phyloP scores from a whole-genome alignment of 2,329 filamentous ascomycete genomes.

The Herpotrichia juniperi region DNA sequence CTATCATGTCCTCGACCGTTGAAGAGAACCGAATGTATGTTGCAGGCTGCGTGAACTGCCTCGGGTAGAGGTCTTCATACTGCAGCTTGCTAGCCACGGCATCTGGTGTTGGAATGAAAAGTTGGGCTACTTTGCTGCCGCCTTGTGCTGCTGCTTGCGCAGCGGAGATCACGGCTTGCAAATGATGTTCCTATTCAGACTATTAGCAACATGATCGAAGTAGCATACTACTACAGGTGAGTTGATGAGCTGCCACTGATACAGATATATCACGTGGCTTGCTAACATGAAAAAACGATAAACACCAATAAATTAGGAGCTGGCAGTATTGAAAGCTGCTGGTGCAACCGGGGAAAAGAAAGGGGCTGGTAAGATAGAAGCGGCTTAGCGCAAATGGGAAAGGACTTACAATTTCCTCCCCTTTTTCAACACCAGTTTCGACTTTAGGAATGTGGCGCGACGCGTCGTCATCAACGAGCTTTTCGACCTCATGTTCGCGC shows the following conservation, averaged over 20 bases:
- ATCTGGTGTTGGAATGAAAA: conserved; percentile 72
- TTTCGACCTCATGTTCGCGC: conserved; percentile 88
- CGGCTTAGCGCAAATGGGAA: conserved; percentile 30
- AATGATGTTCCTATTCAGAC: conserved; percentile 80
- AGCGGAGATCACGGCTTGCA: conserved; percentile 81
- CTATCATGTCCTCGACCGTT: conserved; percentile 94
- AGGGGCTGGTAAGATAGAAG: conserved; percentile 33
- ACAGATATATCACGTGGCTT: conserved; percentile 9
- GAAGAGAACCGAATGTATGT: conserved; percentile 98
- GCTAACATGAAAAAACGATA: too few species aligned
- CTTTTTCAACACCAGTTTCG: conserved; percentile 95
- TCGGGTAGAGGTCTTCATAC: conserved; percentile 89
- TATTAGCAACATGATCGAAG: conserved; percentile 23
- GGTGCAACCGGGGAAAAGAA: too few species aligned
- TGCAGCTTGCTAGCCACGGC: conserved; percentile 69
- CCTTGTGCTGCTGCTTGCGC: conserved; percentile 61
- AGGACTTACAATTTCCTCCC: conserved; percentile 90
- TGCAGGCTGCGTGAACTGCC: conserved; percentile 78
- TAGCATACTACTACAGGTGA: too few species aligned
- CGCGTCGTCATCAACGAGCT: conserved; percentile 81
- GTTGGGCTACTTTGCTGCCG: conserved; percentile 65
- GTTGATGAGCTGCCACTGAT: conserved; percentile 4
- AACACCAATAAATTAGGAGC: too few species aligned
- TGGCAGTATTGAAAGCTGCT: too few species aligned
- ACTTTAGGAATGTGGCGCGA: conserved; percentile 83